phyloP scores from a whole-genome alignment of 2,329 filamentous ascomycete species.

The Hansfordia pulvinata region DNA sequence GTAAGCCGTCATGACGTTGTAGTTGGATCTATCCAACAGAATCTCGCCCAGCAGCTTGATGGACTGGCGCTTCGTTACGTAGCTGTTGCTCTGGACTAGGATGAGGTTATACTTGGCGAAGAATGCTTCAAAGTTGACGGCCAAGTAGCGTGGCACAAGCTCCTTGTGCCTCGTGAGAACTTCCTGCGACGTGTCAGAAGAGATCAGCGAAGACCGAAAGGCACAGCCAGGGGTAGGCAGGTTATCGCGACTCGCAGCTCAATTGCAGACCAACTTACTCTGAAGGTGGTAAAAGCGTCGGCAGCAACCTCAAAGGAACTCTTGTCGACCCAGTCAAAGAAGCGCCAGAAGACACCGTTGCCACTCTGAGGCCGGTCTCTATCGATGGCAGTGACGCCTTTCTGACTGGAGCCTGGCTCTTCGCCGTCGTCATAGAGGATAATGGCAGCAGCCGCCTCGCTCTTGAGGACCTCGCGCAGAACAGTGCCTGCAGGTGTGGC shows the following conservation, averaged over 20 bases:
- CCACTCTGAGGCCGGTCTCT: constrained; percentile 63
- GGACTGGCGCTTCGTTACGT: constrained; percentile 95
- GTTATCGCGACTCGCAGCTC: too few species aligned
- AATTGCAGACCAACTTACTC: constrained; percentile 40
- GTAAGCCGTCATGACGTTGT: constrained; percentile 95
- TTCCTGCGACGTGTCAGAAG: constrained; percentile 41
- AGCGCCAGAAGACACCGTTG: constrained; percentile 85
- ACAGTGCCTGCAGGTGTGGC: constrained; percentile 85
- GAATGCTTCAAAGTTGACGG: constrained; percentile 84
- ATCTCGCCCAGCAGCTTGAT: constrained; percentile 96
- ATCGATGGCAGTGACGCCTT: constrained; percentile 66
- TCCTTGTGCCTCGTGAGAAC: constrained; percentile 89
- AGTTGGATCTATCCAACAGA: constrained; percentile 86
- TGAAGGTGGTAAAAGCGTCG: constrained; percentile 94
- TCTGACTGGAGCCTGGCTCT: constrained; percentile 54
- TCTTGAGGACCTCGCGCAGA: constrained; percentile 75
- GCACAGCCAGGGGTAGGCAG: too few species aligned
- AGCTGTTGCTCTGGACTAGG: constrained; percentile 83
- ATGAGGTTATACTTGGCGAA: constrained; percentile 75
- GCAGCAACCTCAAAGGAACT: constrained; percentile 93
- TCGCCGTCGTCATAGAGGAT: constrained; percentile 85
- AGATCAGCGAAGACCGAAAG: constrained; percentile 3
- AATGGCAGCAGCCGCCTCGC: constrained; percentile 78
- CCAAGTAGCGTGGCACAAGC: constrained; percentile 76
- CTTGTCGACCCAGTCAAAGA: constrained; percentile 95